Conservation (phyloP, 768 basidiomycete species). For the Gymnopilus junonius region DNA sequence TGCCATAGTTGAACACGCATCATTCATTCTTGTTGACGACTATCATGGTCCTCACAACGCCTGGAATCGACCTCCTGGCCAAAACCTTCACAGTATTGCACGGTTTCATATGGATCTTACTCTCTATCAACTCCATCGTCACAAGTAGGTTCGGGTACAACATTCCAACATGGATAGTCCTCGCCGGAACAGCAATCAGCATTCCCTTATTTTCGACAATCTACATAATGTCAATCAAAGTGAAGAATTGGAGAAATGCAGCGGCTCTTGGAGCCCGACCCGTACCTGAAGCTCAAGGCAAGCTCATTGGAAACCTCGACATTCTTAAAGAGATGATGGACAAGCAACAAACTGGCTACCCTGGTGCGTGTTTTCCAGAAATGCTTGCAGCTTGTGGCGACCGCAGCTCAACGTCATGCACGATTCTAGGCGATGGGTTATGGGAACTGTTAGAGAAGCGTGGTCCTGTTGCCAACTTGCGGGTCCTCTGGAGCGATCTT, state of each 20-base stretch:
- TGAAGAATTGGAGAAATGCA: constrained; percentile 41
- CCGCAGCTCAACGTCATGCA: neutral
- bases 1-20: neutral
- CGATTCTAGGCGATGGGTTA: constrained; percentile 47
- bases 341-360: constrained; percentile 50
- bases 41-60: constrained; percentile 34
- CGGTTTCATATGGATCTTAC: constrained; percentile 7
- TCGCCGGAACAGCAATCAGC: constrained; percentile 31
- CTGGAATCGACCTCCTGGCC: constrained; percentile 39
- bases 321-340: constrained; percentile 38
- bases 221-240: constrained; percentile 32
- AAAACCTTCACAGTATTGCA: constrained; percentile 24
- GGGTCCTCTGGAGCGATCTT: constrained; percentile 47
- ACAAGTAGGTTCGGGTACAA: constrained; percentile 14
- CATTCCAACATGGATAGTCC: constrained; percentile 43
- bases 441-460: constrained; percentile 32
- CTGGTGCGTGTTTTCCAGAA: constrained; percentile 37
- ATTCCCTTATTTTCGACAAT: constrained; percentile 37
- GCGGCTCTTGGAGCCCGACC: constrained; percentile 49
- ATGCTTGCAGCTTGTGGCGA: neutral
- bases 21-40: neutral
- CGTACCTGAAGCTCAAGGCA: constrained; percentile 42
- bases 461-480: constrained; percentile 51
- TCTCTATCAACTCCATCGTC: constrained; percentile 13
- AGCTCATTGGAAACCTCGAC: constrained; percentile 49